Base-by-base conservation (phyloP, 805 yeast genomes). In the Nakazawaea ishiwadae region DNA sequence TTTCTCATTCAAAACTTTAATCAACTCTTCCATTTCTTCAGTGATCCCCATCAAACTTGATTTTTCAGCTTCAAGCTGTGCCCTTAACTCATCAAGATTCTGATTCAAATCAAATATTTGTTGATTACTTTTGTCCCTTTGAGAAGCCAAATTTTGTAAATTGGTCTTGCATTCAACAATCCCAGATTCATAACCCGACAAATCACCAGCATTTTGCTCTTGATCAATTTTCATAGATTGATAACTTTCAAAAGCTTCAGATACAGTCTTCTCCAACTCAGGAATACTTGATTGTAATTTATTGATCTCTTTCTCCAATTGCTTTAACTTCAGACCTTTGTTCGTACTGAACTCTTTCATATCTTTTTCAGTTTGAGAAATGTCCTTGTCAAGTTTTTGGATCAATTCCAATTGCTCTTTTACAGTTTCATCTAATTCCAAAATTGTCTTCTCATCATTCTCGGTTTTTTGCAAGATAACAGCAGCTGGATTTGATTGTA, bases 341-440 rank as follows among this genome's bases (percentile, higher is more conserved):
- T 95, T 84, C 33, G 65, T 66, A 45, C 75, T 77, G 56, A 89
- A 91, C 52, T 93, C 98, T 39, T 72, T 68, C 66, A 89, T 85
- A 57, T 93, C 98, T 14, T 66, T 73, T 53, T 84, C 85, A 40
- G 85, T 79, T 6, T 56, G 55, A 3, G 52, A 49, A 10, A 85
- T 73, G 21, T 81, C 84, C 0, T 43, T 44, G 24, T 65, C 56
- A 30, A 66, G 67, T 3, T 51, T 52, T 1, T 50, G 40, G 4
- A 66, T 56, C 12, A 58, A 51, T 2, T 53, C 48, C 15, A 63
- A 55, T 14, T 71, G 68, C 5, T 59, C 59, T 1, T 49, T 40
- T 4, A 81, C 68, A 17, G 61, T 56, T 4, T 53, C 50, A 15
- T 63, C 54, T 17, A 84, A 63, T 0, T 50, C 44, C 4, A 53